Evolutionary conservation across 2,329 filamentous ascomycete species (phyloP), one percentile per base, ranked within the genome.

Genomic region (Metarhizium guizhouense): DNA sequence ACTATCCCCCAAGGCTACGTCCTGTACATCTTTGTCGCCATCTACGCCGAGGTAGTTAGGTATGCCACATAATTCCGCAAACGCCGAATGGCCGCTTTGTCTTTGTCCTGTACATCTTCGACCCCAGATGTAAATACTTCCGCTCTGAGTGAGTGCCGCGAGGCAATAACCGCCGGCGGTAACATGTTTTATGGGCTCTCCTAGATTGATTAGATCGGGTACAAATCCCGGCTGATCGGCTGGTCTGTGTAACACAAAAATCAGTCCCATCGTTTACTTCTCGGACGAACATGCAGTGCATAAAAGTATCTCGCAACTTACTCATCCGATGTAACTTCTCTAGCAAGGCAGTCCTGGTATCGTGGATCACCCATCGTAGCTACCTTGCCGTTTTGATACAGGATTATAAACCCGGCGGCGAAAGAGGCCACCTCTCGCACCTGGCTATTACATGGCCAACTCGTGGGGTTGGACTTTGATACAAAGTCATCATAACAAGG

Each of bases 41-140:
- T 75, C 72, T 1, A 81, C 67, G 8, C 76, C 72, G 1, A 77
- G 64, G 1, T 79, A 79, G 36, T 65, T 71, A 2, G 79, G 77
- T 8, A 67, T 54, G 3, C 54, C 59, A 10, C 49, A 58, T 18
- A 76, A 60, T 0, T 59, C 54, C 1, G 70, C 50, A 36, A 76
- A 63, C 30, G 67, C 61, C 42, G 8, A 6, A 14, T 45, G n/a
- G 3, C 14, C 32, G 7, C 13, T 49, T n/a, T 63, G 62, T 11
- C 65, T 64, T 1, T 58, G 53, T 7, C 64, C 64, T 6, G 58
- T 57, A 1, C 62, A 55, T 16, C 57, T 34, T 48, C 64, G 65
- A 2, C 85, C 84, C 84, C 84, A 88, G 29, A 80, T 64, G 62
- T 87, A 88, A 2, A 86, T 65, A 56, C 82, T 79, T 36, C 77